These are phyloP conservation scores for Allium cepa DNA, from an alignment of 106 monocot genomes.

Conservation along the genomic window DNA sequence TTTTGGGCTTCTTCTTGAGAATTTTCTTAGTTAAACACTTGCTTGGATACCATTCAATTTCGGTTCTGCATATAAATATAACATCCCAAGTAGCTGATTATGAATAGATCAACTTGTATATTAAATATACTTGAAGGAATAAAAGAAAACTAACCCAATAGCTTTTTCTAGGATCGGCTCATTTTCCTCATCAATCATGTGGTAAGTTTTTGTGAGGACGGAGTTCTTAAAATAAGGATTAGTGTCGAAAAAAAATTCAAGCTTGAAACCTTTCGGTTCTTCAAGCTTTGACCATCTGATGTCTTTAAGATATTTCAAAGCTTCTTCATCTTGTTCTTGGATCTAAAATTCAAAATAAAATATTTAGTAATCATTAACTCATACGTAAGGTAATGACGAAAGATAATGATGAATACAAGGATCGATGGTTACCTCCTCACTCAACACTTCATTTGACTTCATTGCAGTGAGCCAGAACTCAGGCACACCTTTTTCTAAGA, in stretches of 20 bases:
- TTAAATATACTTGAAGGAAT: neutral
- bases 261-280: conserved; percentile 33
- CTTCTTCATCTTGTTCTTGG: conserved; percentile 42
- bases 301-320: conserved; percentile 32
- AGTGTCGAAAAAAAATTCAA: conserved; percentile 34
- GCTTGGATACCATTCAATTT: conserved; percentile 15
- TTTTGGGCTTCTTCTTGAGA: conserved; percentile 10
- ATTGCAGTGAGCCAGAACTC: conserved; percentile 45
- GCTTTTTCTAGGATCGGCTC: conserved; percentile 33
- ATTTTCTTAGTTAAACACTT: conserved; percentile 13
- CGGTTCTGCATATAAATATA: conserved; percentile 1
- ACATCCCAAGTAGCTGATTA: neutral
- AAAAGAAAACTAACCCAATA: conserved; percentile 20
- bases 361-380: neutral
- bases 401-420: neutral
- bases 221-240: conserved; percentile 38
- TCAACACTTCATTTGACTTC: conserved; percentile 37
- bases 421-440: conserved; percentile 19
- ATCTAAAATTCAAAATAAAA: conserved; percentile 14
- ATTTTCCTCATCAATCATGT: conserved; percentile 38
- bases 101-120: neutral
- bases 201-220: conserved; percentile 32
- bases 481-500: conserved; percentile 34
- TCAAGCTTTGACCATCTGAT: conserved; percentile 32
- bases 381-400: neutral